phyloP scores from a whole-genome alignment of 1,139 yeast genomes.

The Yamadazyma diddensiae region DNA sequence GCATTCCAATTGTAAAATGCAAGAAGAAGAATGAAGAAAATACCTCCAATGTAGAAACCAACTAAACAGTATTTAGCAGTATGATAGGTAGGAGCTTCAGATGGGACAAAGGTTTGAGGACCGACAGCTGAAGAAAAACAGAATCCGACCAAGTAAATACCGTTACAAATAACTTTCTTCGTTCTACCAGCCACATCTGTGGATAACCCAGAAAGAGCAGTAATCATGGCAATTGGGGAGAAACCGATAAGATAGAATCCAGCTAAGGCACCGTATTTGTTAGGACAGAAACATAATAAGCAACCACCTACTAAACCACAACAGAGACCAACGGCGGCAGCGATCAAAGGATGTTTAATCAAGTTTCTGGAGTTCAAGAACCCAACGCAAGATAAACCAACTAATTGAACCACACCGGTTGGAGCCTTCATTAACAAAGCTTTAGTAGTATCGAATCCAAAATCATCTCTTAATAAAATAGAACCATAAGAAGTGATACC shows the following conservation, averaged over 20 bases:
- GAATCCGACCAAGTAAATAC: slow-evolving; percentile 20
- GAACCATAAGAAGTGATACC: slow-evolving; percentile 26
- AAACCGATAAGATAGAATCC: slow-evolving; percentile 6
- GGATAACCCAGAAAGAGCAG: slow-evolving; percentile 13
- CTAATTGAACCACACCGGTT: slow-evolving; percentile 28
- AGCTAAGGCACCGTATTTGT: slow-evolving; percentile 4
- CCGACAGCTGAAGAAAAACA: slow-evolving; percentile 23
- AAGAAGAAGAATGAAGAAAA: slow-evolving; percentile 7
- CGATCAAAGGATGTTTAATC: slow-evolving; percentile 13
- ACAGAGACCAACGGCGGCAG: slow-evolving; percentile 12
- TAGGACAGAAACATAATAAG: slow-evolving; percentile 45
- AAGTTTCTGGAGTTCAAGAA: slow-evolving; percentile 7
- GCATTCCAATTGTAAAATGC: slow-evolving; percentile 8
- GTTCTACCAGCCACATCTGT: slow-evolving; percentile 24
- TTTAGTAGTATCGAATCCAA: slow-evolving; percentile 21
- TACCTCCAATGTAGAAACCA: slow-evolving; percentile 22
- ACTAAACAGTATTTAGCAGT: slow-evolving; percentile 13
- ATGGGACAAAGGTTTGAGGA: slow-evolving; percentile 23
- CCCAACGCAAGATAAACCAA: slow-evolving; percentile 24
- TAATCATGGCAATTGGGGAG: slow-evolving; percentile 6
- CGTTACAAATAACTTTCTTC: slow-evolving; percentile 22
- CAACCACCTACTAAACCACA: slow-evolving; percentile 34
- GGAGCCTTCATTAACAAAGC: slow-evolving; percentile 28
- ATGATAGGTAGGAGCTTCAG: slow-evolving; percentile 21
- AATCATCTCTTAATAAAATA: slow-evolving; percentile 21